phyloP scores from a whole-genome alignment of 441 rosid species.

The Erodium chrysanthum region DNA sequence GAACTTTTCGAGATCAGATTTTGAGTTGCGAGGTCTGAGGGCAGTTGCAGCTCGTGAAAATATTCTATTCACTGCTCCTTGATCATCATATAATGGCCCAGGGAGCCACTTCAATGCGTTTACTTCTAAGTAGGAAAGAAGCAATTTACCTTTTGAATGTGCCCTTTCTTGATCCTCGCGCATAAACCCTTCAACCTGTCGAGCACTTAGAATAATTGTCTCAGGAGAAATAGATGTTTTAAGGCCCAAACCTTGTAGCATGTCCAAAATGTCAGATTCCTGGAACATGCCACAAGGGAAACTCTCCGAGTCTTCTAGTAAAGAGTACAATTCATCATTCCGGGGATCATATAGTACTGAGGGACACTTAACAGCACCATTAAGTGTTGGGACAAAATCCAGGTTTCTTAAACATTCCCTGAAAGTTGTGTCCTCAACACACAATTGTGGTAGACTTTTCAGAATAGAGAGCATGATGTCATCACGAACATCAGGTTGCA shows the following conservation, averaged over 20 bases:
- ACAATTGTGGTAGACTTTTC: constrained; percentile 75
- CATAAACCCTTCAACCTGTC: constrained; percentile 60
- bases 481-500: constrained; percentile 75
- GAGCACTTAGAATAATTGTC: constrained; percentile 78
- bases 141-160: constrained; percentile 65
- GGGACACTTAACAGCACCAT: constrained; percentile 62
- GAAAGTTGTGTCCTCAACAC: constrained; percentile 60
- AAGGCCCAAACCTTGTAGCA: constrained; percentile 86
- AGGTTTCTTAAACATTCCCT: constrained; percentile 62
- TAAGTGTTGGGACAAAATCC: constrained; percentile 76
- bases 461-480: constrained; percentile 71
- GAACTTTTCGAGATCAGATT: constrained; percentile 71
- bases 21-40: constrained; percentile 67
- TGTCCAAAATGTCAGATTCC: constrained; percentile 61
- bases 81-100: constrained; percentile 49
- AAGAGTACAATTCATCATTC: constrained; percentile 73
- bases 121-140: constrained; percentile 84
- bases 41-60: constrained; percentile 88
- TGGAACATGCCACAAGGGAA: constrained; percentile 69
- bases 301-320: constrained; percentile 73
- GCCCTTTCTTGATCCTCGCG: constrained; percentile 68
- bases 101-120: constrained; percentile 90
- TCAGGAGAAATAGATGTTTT: constrained; percentile 74
- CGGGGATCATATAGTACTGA: constrained; percentile 81
- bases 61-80: constrained; percentile 59